Evolutionary conservation across 768 basidiomycete species (phyloP).

Genomic region (Kwoniella sp.): DNA sequence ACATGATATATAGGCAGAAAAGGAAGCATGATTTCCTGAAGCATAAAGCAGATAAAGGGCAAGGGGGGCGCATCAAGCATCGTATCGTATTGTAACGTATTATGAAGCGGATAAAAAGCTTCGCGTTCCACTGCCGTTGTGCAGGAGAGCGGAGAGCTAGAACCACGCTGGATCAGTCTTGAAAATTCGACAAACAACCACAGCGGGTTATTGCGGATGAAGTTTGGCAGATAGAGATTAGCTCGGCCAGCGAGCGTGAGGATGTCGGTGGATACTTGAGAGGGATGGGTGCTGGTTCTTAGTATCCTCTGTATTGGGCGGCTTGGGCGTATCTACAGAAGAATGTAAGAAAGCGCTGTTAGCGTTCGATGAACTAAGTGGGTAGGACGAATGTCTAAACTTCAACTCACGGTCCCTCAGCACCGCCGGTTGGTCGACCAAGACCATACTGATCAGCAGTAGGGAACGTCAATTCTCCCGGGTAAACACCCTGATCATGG

Average conservation of each 20-base stretch:
- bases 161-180: too few species aligned
- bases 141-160: too few species aligned
- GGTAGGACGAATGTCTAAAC: too few species aligned
- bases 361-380: neutral
- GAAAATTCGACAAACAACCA: too few species aligned
- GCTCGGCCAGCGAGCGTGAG: slow-evolving; percentile 22
- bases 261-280: neutral
- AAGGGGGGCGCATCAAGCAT: neutral
- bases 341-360: neutral
- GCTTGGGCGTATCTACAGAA: slow-evolving; percentile 44
- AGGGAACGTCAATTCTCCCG: slow-evolving; percentile 34
- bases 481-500: slow-evolving; percentile 26
- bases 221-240: too few species aligned
- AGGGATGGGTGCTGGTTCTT: neutral
- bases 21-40: neutral
- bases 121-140: too few species aligned
- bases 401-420: slow-evolving; percentile 48
- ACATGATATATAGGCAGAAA: neutral
- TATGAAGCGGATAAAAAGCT: slow-evolving; percentile 3
- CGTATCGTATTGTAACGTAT: slow-evolving; percentile 2
- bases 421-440: slow-evolving; percentile 48
- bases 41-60: neutral
- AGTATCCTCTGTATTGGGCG: slow-evolving; percentile 42
- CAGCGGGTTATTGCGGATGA: too few species aligned
- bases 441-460: slow-evolving; percentile 32